These are phyloP conservation scores for Epithele typhae DNA, from an alignment of 768 basidiomycete species.

Conservation along the genomic window DNA sequence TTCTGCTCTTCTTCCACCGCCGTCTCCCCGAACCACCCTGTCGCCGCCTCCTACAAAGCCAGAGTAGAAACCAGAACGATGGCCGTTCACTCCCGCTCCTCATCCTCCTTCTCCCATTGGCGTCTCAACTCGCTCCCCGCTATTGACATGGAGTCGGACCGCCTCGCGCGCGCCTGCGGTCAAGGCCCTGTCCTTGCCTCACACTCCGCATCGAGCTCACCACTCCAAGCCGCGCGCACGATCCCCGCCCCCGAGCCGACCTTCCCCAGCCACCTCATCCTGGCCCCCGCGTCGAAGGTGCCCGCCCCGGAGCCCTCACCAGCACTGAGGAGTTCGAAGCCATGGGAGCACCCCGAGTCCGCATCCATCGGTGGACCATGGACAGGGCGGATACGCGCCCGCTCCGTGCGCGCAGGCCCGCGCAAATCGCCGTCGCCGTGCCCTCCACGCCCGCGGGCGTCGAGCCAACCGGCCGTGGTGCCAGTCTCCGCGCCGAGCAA, in stretches of 20 bases:
- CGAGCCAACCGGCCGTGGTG: too few species aligned
- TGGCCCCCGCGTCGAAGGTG: too few species aligned
- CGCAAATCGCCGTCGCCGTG: too few species aligned
- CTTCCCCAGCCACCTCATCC: too few species aligned
- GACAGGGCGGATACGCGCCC: neutral
- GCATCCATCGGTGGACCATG: neutral
- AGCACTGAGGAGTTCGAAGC: too few species aligned
- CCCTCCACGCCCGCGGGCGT: too few species aligned
- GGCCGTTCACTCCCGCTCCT: neutral
- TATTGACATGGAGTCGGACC: conserved; percentile 14
- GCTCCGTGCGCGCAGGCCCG: too few species aligned
- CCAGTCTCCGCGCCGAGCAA: too few species aligned
- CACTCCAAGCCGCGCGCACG: neutral
- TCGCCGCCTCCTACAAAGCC: too few species aligned
- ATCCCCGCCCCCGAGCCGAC: neutral
- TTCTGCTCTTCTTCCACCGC: neutral
- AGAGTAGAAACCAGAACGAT: neutral
- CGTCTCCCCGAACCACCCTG: too few species aligned
- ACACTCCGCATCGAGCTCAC: neutral
- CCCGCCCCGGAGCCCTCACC: too few species aligned
- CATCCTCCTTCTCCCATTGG: conserved; percentile 2
- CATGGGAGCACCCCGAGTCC: too few species aligned
- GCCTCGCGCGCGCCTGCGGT: conserved; percentile 18
- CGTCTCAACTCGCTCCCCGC: conserved; percentile 11
- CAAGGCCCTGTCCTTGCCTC: conserved; percentile 7